Evolutionary conservation across 192 early-diverging fungal genomes (phyloP), one percentile per base, ranked within the genome.

Genomic region (Fimicolochytrium jonesii): DNA sequence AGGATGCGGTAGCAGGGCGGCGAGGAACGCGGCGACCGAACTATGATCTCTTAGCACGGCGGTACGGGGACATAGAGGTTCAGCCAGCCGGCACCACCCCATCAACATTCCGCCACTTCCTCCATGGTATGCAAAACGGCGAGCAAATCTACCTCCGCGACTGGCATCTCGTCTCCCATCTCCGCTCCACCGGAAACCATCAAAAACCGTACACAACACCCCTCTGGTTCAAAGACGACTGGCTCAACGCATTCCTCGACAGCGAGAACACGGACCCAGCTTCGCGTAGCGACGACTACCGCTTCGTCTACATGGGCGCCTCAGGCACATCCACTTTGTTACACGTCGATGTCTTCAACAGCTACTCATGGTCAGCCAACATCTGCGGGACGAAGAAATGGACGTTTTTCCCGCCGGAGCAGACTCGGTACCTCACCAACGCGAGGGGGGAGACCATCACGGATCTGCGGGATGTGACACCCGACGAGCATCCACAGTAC

Each of bases 111-210:
- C 18, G 13, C 29, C 28, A 53, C 3, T 64, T 64, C 28, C 62
- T 64, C 25, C 17, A 41, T 17, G 15, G 43, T 0, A 37, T 64
- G 59, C 17, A 49, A 42, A 6, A 10, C 5, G 52, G 52, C 37
- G 62, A 55, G 22, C 41, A 20, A 23, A 39, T 44, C 3, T 64
- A 64, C 37, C 55, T 64, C 36, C 32, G 47, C 0, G 62, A 64
- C 39, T 64, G 62, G 62, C 62, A 64, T 43, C 49, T 64, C 5
- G 50, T 64, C 22, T n/a, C n/a, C n/a, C n/a, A n/a, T n/a, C n/a
- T n/a, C n/a, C 60, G 47, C 30, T 13, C 33, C 7, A 6, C 33
- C 2, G 31, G 33, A 18, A 26, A 37, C 11, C n/a, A 52, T 6
- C 26, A 53, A n/a, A 15, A 3, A 23, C 26, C 51, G 6, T 64